Evolutionary conservation across 176 grass and related monocot species (phyloP).

Genomic region (Oropetium thomaeum): DNA sequence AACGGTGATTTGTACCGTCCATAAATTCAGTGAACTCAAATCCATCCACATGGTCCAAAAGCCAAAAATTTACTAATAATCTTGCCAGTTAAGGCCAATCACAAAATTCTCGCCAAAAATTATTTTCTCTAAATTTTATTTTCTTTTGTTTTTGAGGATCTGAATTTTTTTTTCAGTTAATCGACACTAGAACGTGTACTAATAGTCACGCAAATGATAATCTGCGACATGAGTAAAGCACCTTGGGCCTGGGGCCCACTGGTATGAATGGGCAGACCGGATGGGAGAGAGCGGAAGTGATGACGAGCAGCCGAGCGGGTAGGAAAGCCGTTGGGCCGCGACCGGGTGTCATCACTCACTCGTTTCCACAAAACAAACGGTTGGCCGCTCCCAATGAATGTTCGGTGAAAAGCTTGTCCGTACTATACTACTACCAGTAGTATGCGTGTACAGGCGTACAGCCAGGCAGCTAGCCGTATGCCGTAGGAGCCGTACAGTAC

Average conservation of each 20-base stretch:
- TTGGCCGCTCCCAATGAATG: constrained; percentile 35
- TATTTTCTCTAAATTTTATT: too few species aligned
- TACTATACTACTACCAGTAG: too few species aligned
- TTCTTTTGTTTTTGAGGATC: too few species aligned
- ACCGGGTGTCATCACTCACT: background rate
- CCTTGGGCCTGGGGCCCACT: background rate
- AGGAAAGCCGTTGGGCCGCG: background rate
- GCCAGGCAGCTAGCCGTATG: too few species aligned
- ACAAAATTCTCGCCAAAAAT: too few species aligned
- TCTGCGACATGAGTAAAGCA: background rate
- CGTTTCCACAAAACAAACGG: background rate
- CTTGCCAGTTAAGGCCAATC: too few species aligned
- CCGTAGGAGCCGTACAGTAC: background rate
- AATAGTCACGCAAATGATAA: background rate
- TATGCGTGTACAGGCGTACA: too few species aligned
- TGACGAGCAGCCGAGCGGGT: constrained; percentile 26
- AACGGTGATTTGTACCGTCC: too few species aligned
- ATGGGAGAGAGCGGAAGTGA: constrained; percentile 20
- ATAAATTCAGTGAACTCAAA: too few species aligned
- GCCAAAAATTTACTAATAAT: too few species aligned
- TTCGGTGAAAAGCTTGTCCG: background rate
- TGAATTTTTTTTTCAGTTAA: too few species aligned
- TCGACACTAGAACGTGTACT: background rate
- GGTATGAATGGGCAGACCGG: constrained; percentile 8
- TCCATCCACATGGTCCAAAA: too few species aligned